These are phyloP conservation scores for Emergomyces africanus DNA, from an alignment of 2,329 filamentous ascomycete species.

Conservation along the genomic window DNA sequence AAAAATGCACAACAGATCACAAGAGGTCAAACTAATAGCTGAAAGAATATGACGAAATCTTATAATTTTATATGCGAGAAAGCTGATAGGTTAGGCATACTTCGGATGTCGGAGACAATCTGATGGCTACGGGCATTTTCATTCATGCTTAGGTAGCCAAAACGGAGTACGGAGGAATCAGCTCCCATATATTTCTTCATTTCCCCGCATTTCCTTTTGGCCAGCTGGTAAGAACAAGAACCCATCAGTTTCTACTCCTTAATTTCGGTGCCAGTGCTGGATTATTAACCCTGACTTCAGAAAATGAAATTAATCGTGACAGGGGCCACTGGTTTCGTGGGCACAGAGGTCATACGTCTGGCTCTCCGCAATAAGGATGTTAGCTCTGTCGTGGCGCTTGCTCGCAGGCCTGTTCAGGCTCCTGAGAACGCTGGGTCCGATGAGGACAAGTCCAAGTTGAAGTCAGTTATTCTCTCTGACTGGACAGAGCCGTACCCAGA, in stretches of 20 bases:
- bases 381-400: constrained; percentile 39
- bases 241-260: background rate
- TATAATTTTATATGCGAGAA: no score
- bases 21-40: no score
- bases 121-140: no score
- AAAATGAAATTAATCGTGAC: constrained; percentile 45
- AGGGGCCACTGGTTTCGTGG: constrained; percentile 47
- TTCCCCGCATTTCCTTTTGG: no score
- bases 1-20: no score
- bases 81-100: no score
- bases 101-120: no score
- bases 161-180: no score
- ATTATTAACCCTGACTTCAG: background rate
- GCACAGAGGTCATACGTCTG: constrained; percentile 39
- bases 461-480: constrained; percentile 39
- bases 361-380: constrained; percentile 40
- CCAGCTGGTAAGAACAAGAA: background rate
- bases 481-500: constrained; percentile 39
- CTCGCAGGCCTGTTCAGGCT: constrained; percentile 24
- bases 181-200: no score
- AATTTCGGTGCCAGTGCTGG: background rate
- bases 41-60: no score
- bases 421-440: constrained; percentile 29
- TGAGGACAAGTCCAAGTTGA: constrained; percentile 36
- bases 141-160: no score